Conservation (phyloP, 331 rosid species). For the Ulmus americana region DNA sequence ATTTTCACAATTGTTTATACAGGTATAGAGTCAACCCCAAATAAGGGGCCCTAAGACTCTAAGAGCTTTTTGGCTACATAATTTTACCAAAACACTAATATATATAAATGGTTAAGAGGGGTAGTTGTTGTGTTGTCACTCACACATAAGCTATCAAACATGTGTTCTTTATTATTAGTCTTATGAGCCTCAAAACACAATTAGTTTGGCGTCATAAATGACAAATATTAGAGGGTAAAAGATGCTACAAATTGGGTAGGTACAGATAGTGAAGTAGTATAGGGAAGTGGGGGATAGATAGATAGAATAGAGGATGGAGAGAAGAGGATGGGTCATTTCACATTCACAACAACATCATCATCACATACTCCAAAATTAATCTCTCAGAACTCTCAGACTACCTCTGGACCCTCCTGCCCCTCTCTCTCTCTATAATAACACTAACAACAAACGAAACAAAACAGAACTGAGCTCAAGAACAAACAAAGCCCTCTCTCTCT, state of each 20-base stretch:
- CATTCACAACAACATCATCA: background rate
- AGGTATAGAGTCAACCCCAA: too few species aligned
- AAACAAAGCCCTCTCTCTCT: background rate
- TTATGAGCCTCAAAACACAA: too few species aligned
- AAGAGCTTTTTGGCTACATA: too few species aligned
- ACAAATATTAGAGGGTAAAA: background rate
- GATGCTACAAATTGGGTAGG: slow-evolving; percentile 14
- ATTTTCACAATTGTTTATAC: too few species aligned
- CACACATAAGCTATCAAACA: too few species aligned
- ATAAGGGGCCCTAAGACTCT: too few species aligned
- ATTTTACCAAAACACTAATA: too few species aligned
- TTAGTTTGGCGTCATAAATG: too few species aligned
- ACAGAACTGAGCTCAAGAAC: background rate
- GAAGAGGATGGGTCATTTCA: slow-evolving; percentile 9
- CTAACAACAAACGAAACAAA: background rate
- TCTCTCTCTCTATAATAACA: background rate
- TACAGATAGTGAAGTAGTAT: slow-evolving; percentile 3
- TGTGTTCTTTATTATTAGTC: too few species aligned
- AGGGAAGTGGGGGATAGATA: background rate
- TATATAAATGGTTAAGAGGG: too few species aligned
- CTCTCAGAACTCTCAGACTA: slow-evolving; percentile 6
- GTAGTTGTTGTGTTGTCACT: too few species aligned
- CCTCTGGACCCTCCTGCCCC: background rate
- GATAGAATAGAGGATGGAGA: background rate
- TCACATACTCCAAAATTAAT: slow-evolving; percentile 9